Base-by-base conservation (phyloP, 331 rosid species). In the Quercus lobata region DNA sequence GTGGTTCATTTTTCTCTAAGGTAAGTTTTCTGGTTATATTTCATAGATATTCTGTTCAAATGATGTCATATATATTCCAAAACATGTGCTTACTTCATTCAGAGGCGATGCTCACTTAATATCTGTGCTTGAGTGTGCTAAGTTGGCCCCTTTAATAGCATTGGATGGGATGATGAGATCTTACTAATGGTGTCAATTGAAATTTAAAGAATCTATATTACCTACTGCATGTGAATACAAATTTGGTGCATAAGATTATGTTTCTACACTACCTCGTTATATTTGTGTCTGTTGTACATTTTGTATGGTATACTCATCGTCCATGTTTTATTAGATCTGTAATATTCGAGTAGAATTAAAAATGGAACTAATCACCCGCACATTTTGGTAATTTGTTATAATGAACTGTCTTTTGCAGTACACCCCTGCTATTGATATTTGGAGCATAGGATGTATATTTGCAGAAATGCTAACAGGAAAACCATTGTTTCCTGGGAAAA, bases 401-500 rank as follows among this genome's bases (percentile, higher is more conserved):
- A 3, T 61, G 15, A 75, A 19, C 37, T 77, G 32, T 70, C 56
- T 57, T 80, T 62, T 91, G 83, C 87, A 91, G 95, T 90, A 90
- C 75, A 88, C 95, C 72, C 92, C 90, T 60, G 95, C 89, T 74
- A 81, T 91, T 70, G 95, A 91, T 74, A 91, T 88, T 76, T 91
- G 95, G 95, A 88, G 95, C 89, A 87, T 88, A 80, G 95, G 92
- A 82, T 91, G 92, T 55, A 91, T 91, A 78, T 88, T 86, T 86
- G 94, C 92, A 17, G 92, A 90, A 77, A 84, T 86, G 90, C 80
- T 90, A n/a, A 77, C 83, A 5, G 86, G 92, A 72, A 84, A 81
- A 80, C 89, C 92, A 1, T 75, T 90, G 80, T 88, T 88, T 81
- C 89, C 92, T 34, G 90, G 92, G 60, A 88, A 84, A 60, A 90